phyloP scores from a whole-genome alignment of 352 stramenopile genomes.

The Globisporangium cylindrosporum region DNA sequence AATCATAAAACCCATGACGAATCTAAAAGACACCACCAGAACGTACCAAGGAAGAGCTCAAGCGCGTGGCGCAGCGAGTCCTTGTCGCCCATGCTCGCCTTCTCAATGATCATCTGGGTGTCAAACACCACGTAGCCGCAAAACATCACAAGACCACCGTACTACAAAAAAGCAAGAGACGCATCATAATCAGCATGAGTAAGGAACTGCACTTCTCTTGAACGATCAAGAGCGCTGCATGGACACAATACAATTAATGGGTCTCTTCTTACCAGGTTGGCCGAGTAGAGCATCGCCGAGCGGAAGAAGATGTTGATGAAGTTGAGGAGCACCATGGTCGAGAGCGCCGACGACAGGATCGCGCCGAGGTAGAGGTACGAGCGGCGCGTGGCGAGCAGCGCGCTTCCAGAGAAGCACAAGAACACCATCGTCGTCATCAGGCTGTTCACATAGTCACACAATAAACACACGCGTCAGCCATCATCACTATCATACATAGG shows the following conservation, averaged over 20 bases:
- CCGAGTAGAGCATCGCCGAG: conserved; percentile 51
- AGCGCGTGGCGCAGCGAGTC: conserved; percentile 83
- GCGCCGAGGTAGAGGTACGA: conserved; percentile 84
- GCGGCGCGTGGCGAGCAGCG: conserved; percentile 71
- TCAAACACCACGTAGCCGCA: conserved; percentile 89
- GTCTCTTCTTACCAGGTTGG: conserved; percentile 44
- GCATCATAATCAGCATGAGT: background rate
- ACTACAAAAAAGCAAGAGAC: conserved; percentile 28
- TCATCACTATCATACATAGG: background rate
- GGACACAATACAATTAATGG: background rate
- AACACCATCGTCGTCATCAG: conserved; percentile 82
- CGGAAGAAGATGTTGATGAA: conserved; percentile 67
- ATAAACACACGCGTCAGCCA: conserved; percentile 4
- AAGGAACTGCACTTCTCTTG: background rate
- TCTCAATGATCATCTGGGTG: conserved; percentile 91
- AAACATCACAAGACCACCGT: conserved; percentile 84
- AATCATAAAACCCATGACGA: background rate
- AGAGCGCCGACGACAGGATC: conserved; percentile 67
- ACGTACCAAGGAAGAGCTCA: conserved; percentile 82
- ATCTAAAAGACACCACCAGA: background rate
- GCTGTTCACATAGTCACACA: conserved; percentile 19
- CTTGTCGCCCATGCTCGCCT: conserved; percentile 74
- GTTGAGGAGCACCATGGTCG: conserved; percentile 42
- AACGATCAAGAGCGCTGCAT: background rate
- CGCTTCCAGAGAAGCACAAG: conserved; percentile 80